Evolutionary conservation across 2,329 filamentous ascomycete species (phyloP).

Genomic region (Cladosporium sp.): DNA sequence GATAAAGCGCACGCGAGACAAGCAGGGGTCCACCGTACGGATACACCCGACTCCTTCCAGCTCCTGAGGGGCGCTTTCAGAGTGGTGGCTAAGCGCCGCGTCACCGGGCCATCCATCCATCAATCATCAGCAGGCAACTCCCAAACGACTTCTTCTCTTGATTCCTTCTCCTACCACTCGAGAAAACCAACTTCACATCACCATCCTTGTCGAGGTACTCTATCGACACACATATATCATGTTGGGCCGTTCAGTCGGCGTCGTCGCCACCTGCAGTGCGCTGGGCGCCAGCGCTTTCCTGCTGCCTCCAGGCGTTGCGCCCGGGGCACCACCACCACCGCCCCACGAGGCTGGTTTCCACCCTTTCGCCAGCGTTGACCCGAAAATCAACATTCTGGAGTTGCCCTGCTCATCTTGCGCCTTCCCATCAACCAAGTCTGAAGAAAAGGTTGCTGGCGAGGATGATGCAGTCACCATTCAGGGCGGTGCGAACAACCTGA

Average conservation of each 20-base stretch:
- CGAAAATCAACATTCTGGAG: slow-evolving; percentile 40
- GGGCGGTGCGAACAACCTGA: slow-evolving; percentile 28
- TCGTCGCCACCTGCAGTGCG: slow-evolving; percentile 23
- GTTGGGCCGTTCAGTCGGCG: slow-evolving; percentile 11
- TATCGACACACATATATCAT: slow-evolving; percentile 2
- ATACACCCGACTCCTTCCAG: not conserved
- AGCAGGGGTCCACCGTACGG: not conserved
- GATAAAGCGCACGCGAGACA: not conserved
- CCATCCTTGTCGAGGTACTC: not conserved
- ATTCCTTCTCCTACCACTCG: not conserved
- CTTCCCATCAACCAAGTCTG: slow-evolving; percentile 32
- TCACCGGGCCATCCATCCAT: not conserved
- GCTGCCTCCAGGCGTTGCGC: slow-evolving; percentile 44
- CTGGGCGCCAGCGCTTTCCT: slow-evolving; percentile 44
- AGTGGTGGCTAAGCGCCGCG: not conserved
- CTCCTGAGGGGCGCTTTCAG: not conserved
- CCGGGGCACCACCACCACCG: slow-evolving; percentile 25
- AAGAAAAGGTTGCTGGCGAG: slow-evolving; percentile 19
- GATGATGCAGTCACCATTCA: slow-evolving; percentile 27
- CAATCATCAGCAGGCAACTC: not conserved
- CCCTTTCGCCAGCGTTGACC: slow-evolving; percentile 31
- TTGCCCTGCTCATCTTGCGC: slow-evolving; percentile 54
- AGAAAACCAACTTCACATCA: not conserved
- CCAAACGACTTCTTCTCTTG: not conserved
- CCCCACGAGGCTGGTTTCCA: slow-evolving; percentile 1